Percentiles rank a stretch among this genome's conserved stretches.
These are phyloP conservation scores for Pelagomonas calceolata DNA, from an alignment of 108 stramenopile species.

Conservation along the genomic window DNA sequence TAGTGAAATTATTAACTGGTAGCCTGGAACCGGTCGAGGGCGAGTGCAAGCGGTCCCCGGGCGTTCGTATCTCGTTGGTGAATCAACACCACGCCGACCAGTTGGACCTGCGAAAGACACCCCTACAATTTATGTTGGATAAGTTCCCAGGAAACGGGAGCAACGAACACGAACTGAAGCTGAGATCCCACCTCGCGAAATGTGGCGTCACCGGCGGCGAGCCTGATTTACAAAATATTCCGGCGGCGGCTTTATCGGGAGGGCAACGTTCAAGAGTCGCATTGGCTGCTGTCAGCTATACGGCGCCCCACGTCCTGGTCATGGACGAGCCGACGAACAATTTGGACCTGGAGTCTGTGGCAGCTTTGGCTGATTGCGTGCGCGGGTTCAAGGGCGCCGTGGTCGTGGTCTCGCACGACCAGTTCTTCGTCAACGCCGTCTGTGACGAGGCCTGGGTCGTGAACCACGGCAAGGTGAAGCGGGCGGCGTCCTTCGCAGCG, in stretches of 20 bases:
- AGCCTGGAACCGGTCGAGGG: conserved; percentile 29
- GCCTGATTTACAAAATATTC: conserved; percentile 35
- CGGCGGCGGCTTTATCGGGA: conserved; percentile 43
- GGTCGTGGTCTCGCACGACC: conserved; percentile 23
- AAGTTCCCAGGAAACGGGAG: conserved; percentile 37
- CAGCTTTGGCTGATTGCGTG: conserved; percentile 25
- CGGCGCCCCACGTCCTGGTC: conserved; percentile 46
- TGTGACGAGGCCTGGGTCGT: conserved; percentile 75
- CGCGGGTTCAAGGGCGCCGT: conserved; percentile 24
- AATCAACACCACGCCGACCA: conserved; percentile 58
- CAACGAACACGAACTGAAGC: conserved; percentile 30
- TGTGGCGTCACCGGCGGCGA: conserved; percentile 41
- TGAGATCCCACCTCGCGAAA: conserved; percentile 40
- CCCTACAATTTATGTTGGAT: conserved; percentile 34
- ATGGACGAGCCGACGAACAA: conserved; percentile 61
- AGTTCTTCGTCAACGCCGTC: conserved; percentile 66
- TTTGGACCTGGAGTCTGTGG: conserved; percentile 49
- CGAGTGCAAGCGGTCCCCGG: conserved; percentile 20
- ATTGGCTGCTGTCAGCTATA: conserved; percentile 43
- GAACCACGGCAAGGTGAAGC: conserved; percentile 48
- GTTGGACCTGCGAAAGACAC: conserved; percentile 36
- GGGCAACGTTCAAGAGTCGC: conserved; percentile 62
- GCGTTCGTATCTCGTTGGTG: conserved; percentile 40
- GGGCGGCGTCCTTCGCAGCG: conserved; percentile 41
- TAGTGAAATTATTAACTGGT: conserved; percentile 43